Base-by-base conservation (phyloP, 2,329 filamentous ascomycete species). In the Penicillium sp. region DNA sequence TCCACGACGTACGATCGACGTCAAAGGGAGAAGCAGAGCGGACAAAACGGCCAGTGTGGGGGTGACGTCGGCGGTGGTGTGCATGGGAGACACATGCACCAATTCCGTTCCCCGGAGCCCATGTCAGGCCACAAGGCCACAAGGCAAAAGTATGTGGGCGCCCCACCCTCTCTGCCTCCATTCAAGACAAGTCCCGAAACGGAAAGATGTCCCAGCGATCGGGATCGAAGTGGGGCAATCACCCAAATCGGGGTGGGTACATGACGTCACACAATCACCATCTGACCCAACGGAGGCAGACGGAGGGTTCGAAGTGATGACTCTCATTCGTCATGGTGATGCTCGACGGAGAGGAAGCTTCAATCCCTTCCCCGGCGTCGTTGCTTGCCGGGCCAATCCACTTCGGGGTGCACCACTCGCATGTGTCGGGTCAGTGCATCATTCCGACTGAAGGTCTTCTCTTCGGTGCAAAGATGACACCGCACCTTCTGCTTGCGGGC, bases 391-490 rank as follows among this genome's bases (percentile, higher is more conserved):
- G 85, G 84, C 59, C 88, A 84, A 54, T 90, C 86, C 47, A 91
- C 79, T 52, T 95, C 88, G 0, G 91, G 90, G 68, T 96, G 91
- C 54, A 94, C 91, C 42, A 96, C 90, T 33, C 90, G 83, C 78
- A 95, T 94, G 66, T 98, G 93, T 51, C 93, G 78, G 11, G 91
- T 97, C 41, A 97, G 77, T 1, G 93, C 93, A 73, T 98, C 93
- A 55, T 91, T 93, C 49, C 93, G 83, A 59, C 90, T 95, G 65
- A 98, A 98, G 0, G 89, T 94, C 78, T 97, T 97, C 64, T 97
- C 91, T 61, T 97, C 90, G 1, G 88, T 90, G 71, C 93, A 98
- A 41, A 95, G 73, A 53, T 90, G 84, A 70, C 93, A 98, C 39
- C 89, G 84, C 6, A 96, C 90, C 75, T 97, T 97, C 68, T 90